Percentiles rank a stretch among this genome's conserved stretches.
These are phyloP conservation scores for Rubia tinctorum DNA, from an alignment of 305 asterid species.

Conservation along the genomic window DNA sequence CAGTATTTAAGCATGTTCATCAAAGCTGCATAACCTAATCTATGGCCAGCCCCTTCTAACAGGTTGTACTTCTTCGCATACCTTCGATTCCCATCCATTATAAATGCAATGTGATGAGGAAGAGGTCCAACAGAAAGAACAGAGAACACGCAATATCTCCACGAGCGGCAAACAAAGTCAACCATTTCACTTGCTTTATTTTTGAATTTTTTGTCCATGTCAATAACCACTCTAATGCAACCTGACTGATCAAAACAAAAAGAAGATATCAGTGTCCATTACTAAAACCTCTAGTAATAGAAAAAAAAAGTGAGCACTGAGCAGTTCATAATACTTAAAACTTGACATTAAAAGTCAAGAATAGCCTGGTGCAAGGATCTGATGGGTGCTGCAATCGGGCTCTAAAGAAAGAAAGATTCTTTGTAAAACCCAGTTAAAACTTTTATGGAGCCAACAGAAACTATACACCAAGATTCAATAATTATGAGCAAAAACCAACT, in stretches of 20 bases:
- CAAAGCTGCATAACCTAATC: conserved; percentile 16
- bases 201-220: not conserved
- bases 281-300: not conserved
- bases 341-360: not conserved
- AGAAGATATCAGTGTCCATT: not conserved
- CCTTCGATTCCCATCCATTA: conserved; percentile 30
- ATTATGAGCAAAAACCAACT: not conserved
- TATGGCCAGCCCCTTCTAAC: conserved; percentile 23
- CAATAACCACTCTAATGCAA: not conserved
- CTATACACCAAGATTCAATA: not conserved
- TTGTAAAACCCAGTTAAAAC: not conserved
- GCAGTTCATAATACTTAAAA: not conserved
- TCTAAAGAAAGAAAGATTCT: not conserved
- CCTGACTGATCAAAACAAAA: not conserved
- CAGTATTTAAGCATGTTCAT: conserved; percentile 22
- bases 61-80: conserved; percentile 22
- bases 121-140: conserved; percentile 23
- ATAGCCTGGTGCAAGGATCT: not conserved
- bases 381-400: not conserved
- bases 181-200: not conserved
- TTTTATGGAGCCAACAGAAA: not conserved
- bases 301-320: too few species aligned
- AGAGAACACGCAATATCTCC: conserved; percentile 15
- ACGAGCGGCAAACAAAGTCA: not conserved
- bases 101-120: conserved; percentile 28